Evolutionary conservation across 1,139 yeast species (phyloP).

Genomic region (Sugiyamaella japonica): DNA sequence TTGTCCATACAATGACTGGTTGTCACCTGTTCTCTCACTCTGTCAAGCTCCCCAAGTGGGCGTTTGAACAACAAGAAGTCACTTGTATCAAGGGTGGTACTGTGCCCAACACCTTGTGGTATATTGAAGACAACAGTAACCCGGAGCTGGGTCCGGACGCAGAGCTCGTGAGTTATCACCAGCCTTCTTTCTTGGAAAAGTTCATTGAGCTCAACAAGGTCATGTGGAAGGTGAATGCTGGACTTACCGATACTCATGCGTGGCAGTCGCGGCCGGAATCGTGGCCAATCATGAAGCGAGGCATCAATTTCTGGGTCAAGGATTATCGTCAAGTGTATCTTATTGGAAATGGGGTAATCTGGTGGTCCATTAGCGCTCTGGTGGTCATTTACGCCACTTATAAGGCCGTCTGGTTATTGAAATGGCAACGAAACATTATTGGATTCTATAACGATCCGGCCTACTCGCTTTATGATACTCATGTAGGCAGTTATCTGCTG

Average conservation of each 20-base stretch:
- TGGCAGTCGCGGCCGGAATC: constrained; percentile 86
- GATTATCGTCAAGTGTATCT: constrained; percentile 79
- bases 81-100: constrained; percentile 85
- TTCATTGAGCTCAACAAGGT: constrained; percentile 73
- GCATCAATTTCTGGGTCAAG: constrained; percentile 91
- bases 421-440: constrained; percentile 64
- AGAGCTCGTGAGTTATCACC: constrained; percentile 61
- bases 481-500: constrained; percentile 62
- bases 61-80: constrained; percentile 95
- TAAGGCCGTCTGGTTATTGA: constrained; percentile 55
- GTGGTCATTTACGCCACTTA: constrained; percentile 57
- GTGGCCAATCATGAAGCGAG: constrained; percentile 89
- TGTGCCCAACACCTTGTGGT: constrained; percentile 77
- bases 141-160: constrained; percentile 45
- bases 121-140: constrained; percentile 69
- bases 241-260: constrained; percentile 77
- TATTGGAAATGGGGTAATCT: constrained; percentile 83
- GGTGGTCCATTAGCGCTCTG: constrained; percentile 80
- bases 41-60: constrained; percentile 92
- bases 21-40: constrained; percentile 85
- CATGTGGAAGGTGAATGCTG: constrained; percentile 92
- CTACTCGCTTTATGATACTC: constrained; percentile 69
- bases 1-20: constrained; percentile 88
- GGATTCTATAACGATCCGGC: constrained; percentile 50
- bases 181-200: constrained; percentile 65